Conservation (phyloP, 78 protist genomes). For the Dictyostelium capitatum region DNA sequence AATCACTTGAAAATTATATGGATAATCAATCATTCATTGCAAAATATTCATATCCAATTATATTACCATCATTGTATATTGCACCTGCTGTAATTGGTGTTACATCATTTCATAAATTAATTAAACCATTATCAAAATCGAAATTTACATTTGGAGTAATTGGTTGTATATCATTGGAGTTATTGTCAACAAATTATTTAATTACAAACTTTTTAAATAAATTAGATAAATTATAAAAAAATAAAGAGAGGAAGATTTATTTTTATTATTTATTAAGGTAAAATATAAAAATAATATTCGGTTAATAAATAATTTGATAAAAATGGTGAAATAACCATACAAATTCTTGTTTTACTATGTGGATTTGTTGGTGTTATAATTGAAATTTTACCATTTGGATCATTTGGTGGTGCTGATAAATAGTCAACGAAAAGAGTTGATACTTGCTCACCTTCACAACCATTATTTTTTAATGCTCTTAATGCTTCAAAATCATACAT, state of each 20-base stretch:
- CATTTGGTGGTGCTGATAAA: neutral
- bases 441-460: neutral
- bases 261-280: neutral
- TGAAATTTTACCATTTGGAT: neutral
- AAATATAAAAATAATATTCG: neutral
- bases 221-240: neutral
- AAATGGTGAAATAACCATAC: neutral
- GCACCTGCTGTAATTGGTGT: conserved; percentile 3
- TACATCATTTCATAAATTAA: neutral
- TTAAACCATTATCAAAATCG: conserved; percentile 4
- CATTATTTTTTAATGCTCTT: neutral
- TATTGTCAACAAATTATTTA: neutral
- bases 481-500: neutral
- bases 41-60: conserved; percentile 39
- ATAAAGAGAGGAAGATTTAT: neutral
- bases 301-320: neutral
- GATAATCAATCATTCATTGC: conserved; percentile 1
- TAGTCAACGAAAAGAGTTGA: too few species aligned
- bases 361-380: too few species aligned
- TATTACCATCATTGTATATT: neutral
- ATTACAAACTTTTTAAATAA: neutral
- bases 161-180: neutral
- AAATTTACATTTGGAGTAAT: neutral
- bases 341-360: neutral
- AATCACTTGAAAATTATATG: neutral